Evolutionary conservation across 305 asterid genomes (phyloP), one percentile per base, ranked within the genome.

Genomic region (Solanum hybrid): DNA sequence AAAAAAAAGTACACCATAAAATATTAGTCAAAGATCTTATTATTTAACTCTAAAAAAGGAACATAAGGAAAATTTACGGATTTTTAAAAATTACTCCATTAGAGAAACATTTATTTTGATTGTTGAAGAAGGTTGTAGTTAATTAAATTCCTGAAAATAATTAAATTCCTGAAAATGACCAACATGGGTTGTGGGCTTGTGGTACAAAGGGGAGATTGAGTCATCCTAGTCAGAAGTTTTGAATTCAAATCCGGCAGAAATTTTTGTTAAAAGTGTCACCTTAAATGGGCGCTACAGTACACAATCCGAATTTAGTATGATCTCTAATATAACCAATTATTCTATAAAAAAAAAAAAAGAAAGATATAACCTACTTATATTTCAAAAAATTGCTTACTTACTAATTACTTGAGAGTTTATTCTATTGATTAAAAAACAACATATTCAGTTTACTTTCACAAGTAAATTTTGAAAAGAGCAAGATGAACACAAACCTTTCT

Each of bases 231-330:
- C 0, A 56, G 24, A 22, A 4, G 34, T 32, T n/a, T n/a, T n/a
- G n/a, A n/a, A n/a, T n/a, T n/a, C n/a, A n/a, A 60, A 9, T 7
- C 1, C 0, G 1, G 10, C 0, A 20, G 11, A 56, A 17, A 3
- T 0, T 1, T 20, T 17, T 22, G 10, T 7, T 20, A 2, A 20
- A 56, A 56, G 4, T 56, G 2, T 7, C 24, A 17, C 10, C 71
- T 4, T 3, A 60, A 60, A 60, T 20, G 24, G 26, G 5, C 10
- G 3, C 0, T 60, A 0, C 12, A 60, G 24, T 22, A 1, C 72
- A 22, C 26, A 0, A 60, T 60, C 0, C 27, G 0, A 22, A 60
- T 22, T 60, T 20, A 20, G 1, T 60, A 0, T 22, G 6, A 3
- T 3, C 12, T 60, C 26, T 8, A 7, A 20, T 20, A 60, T 60